Evolutionary conservation across 306 rosid species (phyloP).

Genomic region (Vigna mungo): DNA sequence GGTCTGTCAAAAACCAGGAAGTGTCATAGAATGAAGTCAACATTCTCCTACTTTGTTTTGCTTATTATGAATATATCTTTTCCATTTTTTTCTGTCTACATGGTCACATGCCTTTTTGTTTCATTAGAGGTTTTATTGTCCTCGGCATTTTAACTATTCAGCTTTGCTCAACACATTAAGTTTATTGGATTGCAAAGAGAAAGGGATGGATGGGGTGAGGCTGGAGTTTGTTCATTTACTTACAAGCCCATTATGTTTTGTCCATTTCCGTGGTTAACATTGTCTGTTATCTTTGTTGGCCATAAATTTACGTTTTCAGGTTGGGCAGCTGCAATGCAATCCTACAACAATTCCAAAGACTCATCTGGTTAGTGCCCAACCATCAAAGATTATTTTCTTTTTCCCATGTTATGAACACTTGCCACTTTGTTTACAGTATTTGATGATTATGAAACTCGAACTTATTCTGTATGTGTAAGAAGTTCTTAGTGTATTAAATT

Average conservation of each 20-base stretch:
- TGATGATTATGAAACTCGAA: slow-evolving; percentile 25
- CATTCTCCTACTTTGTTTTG: slow-evolving; percentile 11
- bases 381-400: slow-evolving; percentile 39
- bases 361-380: slow-evolving; percentile 63
- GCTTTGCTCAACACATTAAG: slow-evolving; percentile 18
- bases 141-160: slow-evolving; percentile 28
- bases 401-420: slow-evolving; percentile 30
- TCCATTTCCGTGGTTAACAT: slow-evolving; percentile 32
- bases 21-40: background rate
- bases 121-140: slow-evolving; percentile 31
- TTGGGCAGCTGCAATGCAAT: slow-evolving; percentile 69
- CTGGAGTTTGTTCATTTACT: slow-evolving; percentile 29
- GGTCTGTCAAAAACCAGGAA: background rate
- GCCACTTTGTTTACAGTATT: slow-evolving; percentile 17
- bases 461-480: slow-evolving; percentile 25
- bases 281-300: slow-evolving; percentile 28
- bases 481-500: slow-evolving; percentile 10
- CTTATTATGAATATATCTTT: background rate
- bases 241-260: slow-evolving; percentile 23
- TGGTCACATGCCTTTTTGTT: slow-evolving; percentile 27
- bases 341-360: slow-evolving; percentile 57
- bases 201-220: slow-evolving; percentile 11
- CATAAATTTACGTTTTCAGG: slow-evolving; percentile 56
- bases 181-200: slow-evolving; percentile 25
- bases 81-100: slow-evolving; percentile 1